Base-by-base conservation (phyloP, 345 rosid species). In the Leavenworthia alabamica region DNA sequence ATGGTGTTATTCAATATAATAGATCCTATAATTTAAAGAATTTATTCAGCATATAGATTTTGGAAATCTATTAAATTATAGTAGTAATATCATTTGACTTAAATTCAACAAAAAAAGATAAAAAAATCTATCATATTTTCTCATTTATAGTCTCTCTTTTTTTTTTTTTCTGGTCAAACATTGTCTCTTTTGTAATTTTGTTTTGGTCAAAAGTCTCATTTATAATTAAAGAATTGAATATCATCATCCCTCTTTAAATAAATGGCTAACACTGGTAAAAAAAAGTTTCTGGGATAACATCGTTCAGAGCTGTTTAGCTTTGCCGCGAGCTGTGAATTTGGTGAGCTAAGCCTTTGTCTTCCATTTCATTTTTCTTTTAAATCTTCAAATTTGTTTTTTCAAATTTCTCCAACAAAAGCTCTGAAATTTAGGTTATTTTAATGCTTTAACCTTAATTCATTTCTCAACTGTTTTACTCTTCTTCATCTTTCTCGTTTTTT, bases 241-340 rank as follows among this genome's bases (percentile, higher is more conserved):
- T 1, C 42, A n/a, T n/a, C n/a, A n/a, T n/a, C 8, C 16, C 3
- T 37, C 41, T 16, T 26, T 26, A 26, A 35, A 37, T 26, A 26
- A 35, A 37, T 37, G 39, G 3, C 3, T 36, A 35, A 4, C 14
- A 36, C 6, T 36, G 37, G 37, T 6, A 36, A 12, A 12, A 36
- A 36, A 12, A 12, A 12, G 0, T 12, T 36, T 14, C 1, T 15
- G 10, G 10, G 8, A 7, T 15, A 14, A 22, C 20, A 7, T 8
- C 42, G 15, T 40, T 40, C 10, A 14, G 44, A 15, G 44, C 16
- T 13, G 13, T 39, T 39, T 36, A 40, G 44, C 44, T 40, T 40
- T 40, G 71, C 63, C 64, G 64, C 49, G 71, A 57, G 49, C 26
- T 37, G 17, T 37, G 46, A 28, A 55, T 32, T 16, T 52, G 31